A percentile compares a stretch with the other conserved stretches of the same genome.
These are phyloP conservation scores for Catunica adiposa DNA, from an alignment of 2,329 filamentous ascomycete genomes.

Conservation along the genomic window DNA sequence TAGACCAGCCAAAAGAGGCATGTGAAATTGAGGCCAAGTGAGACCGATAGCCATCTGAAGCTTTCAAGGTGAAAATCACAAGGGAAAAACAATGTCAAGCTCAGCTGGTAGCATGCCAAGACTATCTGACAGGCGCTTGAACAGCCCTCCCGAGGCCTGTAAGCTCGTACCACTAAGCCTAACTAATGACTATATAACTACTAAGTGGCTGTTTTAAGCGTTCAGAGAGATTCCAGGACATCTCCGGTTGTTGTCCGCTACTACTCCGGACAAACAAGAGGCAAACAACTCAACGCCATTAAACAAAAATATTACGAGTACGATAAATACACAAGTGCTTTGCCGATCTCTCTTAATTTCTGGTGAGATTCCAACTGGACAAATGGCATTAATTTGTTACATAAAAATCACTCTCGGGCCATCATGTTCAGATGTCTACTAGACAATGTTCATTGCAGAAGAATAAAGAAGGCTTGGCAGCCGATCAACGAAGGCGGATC, in stretches of 20 bases:
- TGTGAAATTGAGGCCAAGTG: no score
- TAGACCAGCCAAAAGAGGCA: no score
- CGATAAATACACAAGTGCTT: background rate
- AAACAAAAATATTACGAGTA: background rate
- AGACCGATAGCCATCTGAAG: no score
- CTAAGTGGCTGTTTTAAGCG: no score
- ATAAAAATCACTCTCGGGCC: background rate
- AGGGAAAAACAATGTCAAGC: background rate
- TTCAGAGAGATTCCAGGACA: slow-evolving; percentile 1
- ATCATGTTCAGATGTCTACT: background rate
- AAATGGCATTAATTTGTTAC: no score
- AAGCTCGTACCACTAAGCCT: background rate
- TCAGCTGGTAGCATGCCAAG: background rate
- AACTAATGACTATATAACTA: background rate
- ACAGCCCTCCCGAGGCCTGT: background rate
- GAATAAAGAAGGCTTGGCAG: background rate
- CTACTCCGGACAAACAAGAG: background rate
- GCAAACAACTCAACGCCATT: background rate
- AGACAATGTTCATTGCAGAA: background rate
- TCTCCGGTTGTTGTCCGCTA: background rate
- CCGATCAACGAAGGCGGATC: background rate
- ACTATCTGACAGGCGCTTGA: background rate
- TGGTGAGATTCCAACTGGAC: no score
- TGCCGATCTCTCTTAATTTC: background rate
- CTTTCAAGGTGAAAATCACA: no score